A percentile compares a stretch with the other conserved stretches of the same genome.
phyloP scores from a whole-genome alignment of 129 eudicot genomes.

The Chrysanthemum seticuspe region DNA sequence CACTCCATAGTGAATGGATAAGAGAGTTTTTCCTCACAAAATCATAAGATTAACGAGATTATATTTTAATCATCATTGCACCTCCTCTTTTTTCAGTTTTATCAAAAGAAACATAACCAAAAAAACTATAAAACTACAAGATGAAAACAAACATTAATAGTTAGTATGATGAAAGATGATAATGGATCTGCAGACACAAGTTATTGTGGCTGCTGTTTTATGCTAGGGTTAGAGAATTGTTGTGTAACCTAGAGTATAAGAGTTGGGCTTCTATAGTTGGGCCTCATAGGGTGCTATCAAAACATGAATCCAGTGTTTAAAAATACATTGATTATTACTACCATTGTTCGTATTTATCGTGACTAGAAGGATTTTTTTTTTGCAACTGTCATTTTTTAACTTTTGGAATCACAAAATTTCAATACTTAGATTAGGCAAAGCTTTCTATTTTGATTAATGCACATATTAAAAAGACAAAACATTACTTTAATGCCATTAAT shows the following conservation, averaged over 20 bases:
- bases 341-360: too few relatives aligned
- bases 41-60: constrained; percentile 41
- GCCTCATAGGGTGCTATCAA: neutral
- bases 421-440: too few relatives aligned
- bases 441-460: too few relatives aligned
- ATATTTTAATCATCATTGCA: constrained; percentile 30
- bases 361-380: too few relatives aligned
- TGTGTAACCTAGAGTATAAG: neutral
- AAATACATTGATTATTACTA: too few relatives aligned
- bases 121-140: neutral
- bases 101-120: neutral
- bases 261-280: constrained; percentile 21
- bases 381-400: too few relatives aligned
- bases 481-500: too few relatives aligned
- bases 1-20: constrained; percentile 19
- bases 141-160: neutral
- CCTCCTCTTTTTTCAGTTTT: neutral
- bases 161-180: neutral
- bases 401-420: too few relatives aligned
- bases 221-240: neutral
- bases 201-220: neutral
- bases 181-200: neutral
- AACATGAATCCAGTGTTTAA: too few relatives aligned
- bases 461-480: too few relatives aligned
- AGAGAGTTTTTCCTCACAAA: constrained; percentile 23